Conservation (phyloP, 345 rosid genomes). For the Dimocarpus longan region DNA sequence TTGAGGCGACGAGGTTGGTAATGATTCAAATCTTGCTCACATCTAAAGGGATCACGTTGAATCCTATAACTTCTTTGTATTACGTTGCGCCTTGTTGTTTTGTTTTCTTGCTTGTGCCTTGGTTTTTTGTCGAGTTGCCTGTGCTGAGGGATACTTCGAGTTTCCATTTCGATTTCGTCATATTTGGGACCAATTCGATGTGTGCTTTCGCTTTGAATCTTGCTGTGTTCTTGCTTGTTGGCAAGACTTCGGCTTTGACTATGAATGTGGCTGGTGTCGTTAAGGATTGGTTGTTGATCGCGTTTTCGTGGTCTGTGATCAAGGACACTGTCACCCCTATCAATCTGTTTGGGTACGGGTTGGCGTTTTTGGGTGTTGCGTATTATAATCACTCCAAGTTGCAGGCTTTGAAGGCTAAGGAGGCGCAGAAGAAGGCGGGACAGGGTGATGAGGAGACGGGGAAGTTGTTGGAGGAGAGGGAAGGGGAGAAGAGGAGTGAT, state of each 20-base stretch:
- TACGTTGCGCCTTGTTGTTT: constrained; percentile 94
- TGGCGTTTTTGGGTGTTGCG: constrained; percentile 90
- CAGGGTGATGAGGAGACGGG: constrained; percentile 81
- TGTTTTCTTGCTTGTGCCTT: constrained; percentile 72
- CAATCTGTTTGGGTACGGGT: constrained; percentile 82
- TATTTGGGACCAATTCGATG: constrained; percentile 85
- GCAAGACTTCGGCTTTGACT: constrained; percentile 93
- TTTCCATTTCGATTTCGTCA: constrained; percentile 82
- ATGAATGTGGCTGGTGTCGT: constrained; percentile 99
- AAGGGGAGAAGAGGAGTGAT: constrained; percentile 62
- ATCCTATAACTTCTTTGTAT: constrained; percentile 82
- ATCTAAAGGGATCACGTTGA: constrained; percentile 79
- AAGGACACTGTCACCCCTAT: constrained; percentile 94
- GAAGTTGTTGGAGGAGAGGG: constrained; percentile 80
- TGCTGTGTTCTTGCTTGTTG: constrained; percentile 92
- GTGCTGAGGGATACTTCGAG: constrained; percentile 71
- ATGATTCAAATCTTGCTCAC: constrained; percentile 89
- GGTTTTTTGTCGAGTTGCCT: constrained; percentile 90
- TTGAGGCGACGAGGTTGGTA: constrained; percentile 91
- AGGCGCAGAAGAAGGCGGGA: constrained; percentile 81
- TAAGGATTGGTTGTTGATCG: constrained; percentile 93
- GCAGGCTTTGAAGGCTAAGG: constrained; percentile 90
- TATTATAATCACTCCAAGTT: constrained; percentile 89
- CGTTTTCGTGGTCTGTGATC: constrained; percentile 96
- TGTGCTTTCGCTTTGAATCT: constrained; percentile 94